phyloP scores from a whole-genome alignment of 2,329 filamentous ascomycete species.

The Cordyceps farinosa region DNA sequence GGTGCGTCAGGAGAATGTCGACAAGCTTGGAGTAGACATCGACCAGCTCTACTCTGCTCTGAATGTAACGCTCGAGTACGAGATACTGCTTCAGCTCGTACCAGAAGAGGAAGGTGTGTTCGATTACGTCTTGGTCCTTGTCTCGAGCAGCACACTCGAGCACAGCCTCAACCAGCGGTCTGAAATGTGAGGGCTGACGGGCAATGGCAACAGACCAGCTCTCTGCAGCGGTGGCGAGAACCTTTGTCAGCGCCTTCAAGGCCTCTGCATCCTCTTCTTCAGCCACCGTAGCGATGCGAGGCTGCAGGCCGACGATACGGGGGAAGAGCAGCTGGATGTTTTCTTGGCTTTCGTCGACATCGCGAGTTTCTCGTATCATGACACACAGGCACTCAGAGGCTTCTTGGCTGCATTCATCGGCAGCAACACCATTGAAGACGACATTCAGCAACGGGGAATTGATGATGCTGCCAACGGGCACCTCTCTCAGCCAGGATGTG shows the following conservation, averaged over 20 bases:
- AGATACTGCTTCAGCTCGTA: constrained; percentile 97
- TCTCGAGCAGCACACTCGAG: constrained; percentile 89
- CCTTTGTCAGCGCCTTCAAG: constrained; percentile 82
- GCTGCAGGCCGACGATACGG: constrained; percentile 68
- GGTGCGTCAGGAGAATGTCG: constrained; percentile 85
- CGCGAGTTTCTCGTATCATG: constrained; percentile 85
- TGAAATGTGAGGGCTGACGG: constrained; percentile 75
- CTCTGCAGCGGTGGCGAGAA: constrained; percentile 91
- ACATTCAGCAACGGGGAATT: constrained; percentile 80
- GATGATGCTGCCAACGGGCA: constrained; percentile 78
- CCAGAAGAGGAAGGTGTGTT: constrained; percentile 95
- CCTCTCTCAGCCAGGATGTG: constrained; percentile 93
- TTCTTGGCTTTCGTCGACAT: constrained; percentile 84
- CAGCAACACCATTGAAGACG: constrained; percentile 72
- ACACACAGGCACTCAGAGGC: constrained; percentile 91
- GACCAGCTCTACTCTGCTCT: constrained; percentile 70
- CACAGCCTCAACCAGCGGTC: constrained; percentile 80
- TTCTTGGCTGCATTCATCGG: constrained; percentile 76
- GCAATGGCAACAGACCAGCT: constrained; percentile 92
- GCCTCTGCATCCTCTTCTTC: constrained; percentile 80
- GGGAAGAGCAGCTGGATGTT: constrained; percentile 82
- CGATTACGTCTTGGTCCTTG: constrained; percentile 84
- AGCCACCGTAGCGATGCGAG: constrained; percentile 71
- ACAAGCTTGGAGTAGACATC: constrained; percentile 87
- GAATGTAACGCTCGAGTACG: constrained; percentile 82